Evolutionary conservation across 495 filamentous ascomycete genomes (phyloP).

Genomic region (Xylaria venustula): DNA sequence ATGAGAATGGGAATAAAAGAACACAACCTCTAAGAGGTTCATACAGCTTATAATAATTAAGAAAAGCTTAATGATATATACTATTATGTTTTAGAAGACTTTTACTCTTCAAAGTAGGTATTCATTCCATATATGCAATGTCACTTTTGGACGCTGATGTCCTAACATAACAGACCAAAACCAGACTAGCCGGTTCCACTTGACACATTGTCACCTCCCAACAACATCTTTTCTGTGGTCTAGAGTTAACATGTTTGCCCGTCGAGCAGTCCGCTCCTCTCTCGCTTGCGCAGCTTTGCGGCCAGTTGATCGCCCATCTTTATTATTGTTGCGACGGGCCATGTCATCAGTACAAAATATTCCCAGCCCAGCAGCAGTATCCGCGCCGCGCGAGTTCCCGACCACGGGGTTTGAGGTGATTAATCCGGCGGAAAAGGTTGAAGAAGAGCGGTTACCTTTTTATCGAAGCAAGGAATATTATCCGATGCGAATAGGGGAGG

Average conservation of each 20-base stretch:
- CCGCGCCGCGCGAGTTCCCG: slow-evolving; percentile 5
- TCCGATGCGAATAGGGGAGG: slow-evolving; percentile 17
- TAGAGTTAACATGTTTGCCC: not conserved
- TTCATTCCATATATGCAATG: too few relatives aligned
- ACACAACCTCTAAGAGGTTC: too few relatives aligned
- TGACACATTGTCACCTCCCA: too few relatives aligned
- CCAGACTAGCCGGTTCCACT: too few relatives aligned
- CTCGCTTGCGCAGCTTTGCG: not conserved
- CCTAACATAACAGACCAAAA: too few relatives aligned
- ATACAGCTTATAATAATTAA: too few relatives aligned
- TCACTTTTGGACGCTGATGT: too few relatives aligned
- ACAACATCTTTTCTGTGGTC: not conserved
- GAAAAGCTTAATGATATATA: too few relatives aligned
- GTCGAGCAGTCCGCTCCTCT: not conserved
- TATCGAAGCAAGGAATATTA: slow-evolving; percentile 16
- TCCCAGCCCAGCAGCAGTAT: not conserved
- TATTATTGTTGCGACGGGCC: not conserved
- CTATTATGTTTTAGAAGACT: too few relatives aligned
- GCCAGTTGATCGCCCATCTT: not conserved
- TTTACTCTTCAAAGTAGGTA: too few relatives aligned
- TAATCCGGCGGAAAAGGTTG: slow-evolving; percentile 14
- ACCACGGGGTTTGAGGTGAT: slow-evolving; percentile 13
- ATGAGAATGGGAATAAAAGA: too few relatives aligned
- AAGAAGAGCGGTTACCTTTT: slow-evolving; percentile 20
- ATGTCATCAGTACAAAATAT: not conserved